These are phyloP conservation scores for Conticribra weissflogii DNA, from an alignment of 108 stramenopile species.

Conservation along the genomic window DNA sequence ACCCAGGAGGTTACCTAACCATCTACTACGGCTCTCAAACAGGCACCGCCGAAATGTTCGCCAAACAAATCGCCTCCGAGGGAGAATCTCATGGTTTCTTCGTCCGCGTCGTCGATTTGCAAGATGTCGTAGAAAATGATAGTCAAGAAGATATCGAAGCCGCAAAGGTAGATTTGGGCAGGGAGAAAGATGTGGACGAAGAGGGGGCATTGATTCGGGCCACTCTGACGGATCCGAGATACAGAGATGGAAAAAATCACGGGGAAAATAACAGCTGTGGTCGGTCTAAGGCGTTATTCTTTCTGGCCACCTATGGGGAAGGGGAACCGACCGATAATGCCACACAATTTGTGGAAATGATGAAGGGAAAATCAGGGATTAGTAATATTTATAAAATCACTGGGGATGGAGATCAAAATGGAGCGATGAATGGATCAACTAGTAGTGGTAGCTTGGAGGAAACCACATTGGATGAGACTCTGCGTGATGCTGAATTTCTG, in stretches of 20 bases:
- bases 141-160: background rate
- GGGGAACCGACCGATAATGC: slow-evolving; percentile 99
- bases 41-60: slow-evolving; percentile 97
- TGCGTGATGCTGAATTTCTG: slow-evolving; percentile 22
- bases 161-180: background rate
- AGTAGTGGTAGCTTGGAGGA: slow-evolving; percentile 21
- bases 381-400: slow-evolving; percentile 33
- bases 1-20: slow-evolving; percentile 75
- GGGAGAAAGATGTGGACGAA: slow-evolving; percentile 3
- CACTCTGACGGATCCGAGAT: slow-evolving; percentile 36
- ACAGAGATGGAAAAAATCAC: slow-evolving; percentile 52
- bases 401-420: slow-evolving; percentile 18
- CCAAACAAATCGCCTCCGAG: slow-evolving; percentile 83
- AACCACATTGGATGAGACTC: slow-evolving; percentile 19
- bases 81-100: slow-evolving; percentile 83
- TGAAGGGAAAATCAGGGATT: slow-evolving; percentile 57
- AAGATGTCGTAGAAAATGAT: slow-evolving; percentile 77
- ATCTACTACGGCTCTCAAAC: slow-evolving; percentile 98
- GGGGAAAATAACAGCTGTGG: slow-evolving; percentile 49
- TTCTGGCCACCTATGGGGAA: slow-evolving; percentile 98
- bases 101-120: slow-evolving; percentile 84
- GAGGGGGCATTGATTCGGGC: slow-evolving; percentile 22
- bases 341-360: slow-evolving; percentile 66
- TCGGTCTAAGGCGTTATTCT: slow-evolving; percentile 70
- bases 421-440: background rate